Evolutionary conservation across 306 rosid species (phyloP).

Genomic region (Vachellia collinsii): DNA sequence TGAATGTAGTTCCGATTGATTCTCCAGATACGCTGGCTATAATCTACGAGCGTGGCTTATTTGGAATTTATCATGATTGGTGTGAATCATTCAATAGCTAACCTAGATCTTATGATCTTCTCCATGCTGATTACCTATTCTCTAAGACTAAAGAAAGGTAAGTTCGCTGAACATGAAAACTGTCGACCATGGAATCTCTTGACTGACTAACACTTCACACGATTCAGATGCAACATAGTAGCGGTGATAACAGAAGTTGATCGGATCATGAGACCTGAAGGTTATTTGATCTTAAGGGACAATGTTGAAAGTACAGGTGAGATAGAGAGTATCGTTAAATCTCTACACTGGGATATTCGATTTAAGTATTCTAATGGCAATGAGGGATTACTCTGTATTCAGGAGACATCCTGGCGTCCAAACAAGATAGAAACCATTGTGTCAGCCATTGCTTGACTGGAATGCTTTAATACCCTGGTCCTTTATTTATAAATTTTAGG

Average conservation of each 20-base stretch:
- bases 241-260: slow-evolving; percentile 80
- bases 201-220: slow-evolving; percentile 23
- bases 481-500: slow-evolving; percentile 20
- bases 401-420: slow-evolving; percentile 86
- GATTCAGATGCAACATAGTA: slow-evolving; percentile 66
- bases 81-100: slow-evolving; percentile 83
- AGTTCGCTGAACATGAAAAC: slow-evolving; percentile 10
- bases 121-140: slow-evolving; percentile 78
- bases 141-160: slow-evolving; percentile 63
- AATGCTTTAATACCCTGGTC: slow-evolving; percentile 22
- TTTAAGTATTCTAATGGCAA: slow-evolving; percentile 48
- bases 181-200: slow-evolving; percentile 7
- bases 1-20: slow-evolving; percentile 79
- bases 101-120: slow-evolving; percentile 83
- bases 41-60: slow-evolving; percentile 80
- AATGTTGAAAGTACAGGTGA: slow-evolving; percentile 59
- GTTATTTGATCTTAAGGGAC: slow-evolving; percentile 67
- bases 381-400: slow-evolving; percentile 66
- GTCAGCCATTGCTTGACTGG: slow-evolving; percentile 59
- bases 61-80: slow-evolving; percentile 89
- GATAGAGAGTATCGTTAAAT: slow-evolving; percentile 61
- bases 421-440: slow-evolving; percentile 48
- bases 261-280: slow-evolving; percentile 87
- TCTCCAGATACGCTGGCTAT: slow-evolving; percentile 74
- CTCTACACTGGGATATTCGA: slow-evolving; percentile 68